Percentiles rank a stretch among this genome's conserved stretches.
phyloP scores from a whole-genome alignment of 306 rosid species.

The Ammopiptanthus mongolicus region DNA sequence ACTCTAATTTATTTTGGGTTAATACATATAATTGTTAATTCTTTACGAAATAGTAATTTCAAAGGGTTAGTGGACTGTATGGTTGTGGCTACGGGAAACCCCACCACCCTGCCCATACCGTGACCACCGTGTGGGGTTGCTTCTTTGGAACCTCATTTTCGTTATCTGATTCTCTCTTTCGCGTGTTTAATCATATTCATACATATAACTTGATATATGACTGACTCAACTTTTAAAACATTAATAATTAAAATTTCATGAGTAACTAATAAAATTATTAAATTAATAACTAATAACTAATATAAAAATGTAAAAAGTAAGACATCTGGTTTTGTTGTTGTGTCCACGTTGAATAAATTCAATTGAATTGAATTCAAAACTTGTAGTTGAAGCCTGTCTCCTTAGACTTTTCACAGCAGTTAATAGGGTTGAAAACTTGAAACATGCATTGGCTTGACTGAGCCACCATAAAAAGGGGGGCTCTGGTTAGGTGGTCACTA shows the following conservation, averaged over 20 bases:
- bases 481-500: neutral
- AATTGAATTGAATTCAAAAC: neutral
- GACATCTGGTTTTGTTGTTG: slow-evolving; percentile 23
- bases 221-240: neutral
- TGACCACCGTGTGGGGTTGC: slow-evolving; percentile 9
- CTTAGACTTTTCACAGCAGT: neutral
- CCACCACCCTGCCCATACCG: slow-evolving; percentile 19
- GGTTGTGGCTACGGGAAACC: slow-evolving; percentile 19
- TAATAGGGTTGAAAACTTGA: slow-evolving; percentile 5
- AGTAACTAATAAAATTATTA: neutral
- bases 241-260: neutral
- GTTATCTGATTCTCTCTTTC: slow-evolving; percentile 29
- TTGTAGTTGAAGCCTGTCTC: slow-evolving; percentile 4
- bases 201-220: neutral
- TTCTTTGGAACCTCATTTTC: slow-evolving; percentile 29
- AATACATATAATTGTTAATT: neutral
- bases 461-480: neutral
- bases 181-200: neutral
- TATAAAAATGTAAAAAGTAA: neutral
- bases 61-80: neutral
- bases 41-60: neutral
- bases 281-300: neutral
- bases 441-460: slow-evolving; percentile 16
- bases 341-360: slow-evolving; percentile 3
- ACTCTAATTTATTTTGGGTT: neutral